Evolutionary conservation across 169 alveolate species (phyloP), one percentile per base, ranked within the genome.

Genomic region (Plasmodium berghei): DNA sequence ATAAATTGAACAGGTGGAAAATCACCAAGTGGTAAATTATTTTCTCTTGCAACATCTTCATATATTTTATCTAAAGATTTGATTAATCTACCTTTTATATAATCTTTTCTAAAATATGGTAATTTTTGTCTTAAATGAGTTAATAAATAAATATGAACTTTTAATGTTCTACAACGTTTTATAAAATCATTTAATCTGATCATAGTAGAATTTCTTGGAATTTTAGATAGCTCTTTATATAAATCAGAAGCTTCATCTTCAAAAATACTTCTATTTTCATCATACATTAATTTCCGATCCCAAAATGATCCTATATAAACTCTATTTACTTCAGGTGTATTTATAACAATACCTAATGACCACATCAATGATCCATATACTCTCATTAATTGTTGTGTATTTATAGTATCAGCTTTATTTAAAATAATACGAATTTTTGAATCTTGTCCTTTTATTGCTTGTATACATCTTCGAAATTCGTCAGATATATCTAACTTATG

Each of bases 351-450:
- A 14, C 96, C 95, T 20, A 94, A 88, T 0, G 94, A 87, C 95
- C 96, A 92, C 95, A 94, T 94, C n/a, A 92, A 87, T 24, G 96
- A 95, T 26, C 97, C 97, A 72, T 93, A 93, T n/a, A 95, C 96
- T 9, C 97, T 92, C 95, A 95, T 88, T 59, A 95, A 94, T 88
- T 95, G 97, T 90, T 93, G 96, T 22, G 95, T 92, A 48, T 66
- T 87, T 71, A 92, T 93, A 73, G 87, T 77, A 56, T 92, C 96
- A 1, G 94, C 94, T 55, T 90, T 92, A 66, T 94, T 94, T 59
- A 94, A 85, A 1, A 94, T 77, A 26, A 94, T 92, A 34, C 94
- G 88, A 9, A 93, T 89, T 73, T 93, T 92, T 2, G 90, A 91
- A 67, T 91, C 95, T 24, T 90, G 88, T 16, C 93, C 94, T 45